Conservation (phyloP, 202 grass and related monocot genomes). For the Bolboschoenoplectus hybrid region DNA sequence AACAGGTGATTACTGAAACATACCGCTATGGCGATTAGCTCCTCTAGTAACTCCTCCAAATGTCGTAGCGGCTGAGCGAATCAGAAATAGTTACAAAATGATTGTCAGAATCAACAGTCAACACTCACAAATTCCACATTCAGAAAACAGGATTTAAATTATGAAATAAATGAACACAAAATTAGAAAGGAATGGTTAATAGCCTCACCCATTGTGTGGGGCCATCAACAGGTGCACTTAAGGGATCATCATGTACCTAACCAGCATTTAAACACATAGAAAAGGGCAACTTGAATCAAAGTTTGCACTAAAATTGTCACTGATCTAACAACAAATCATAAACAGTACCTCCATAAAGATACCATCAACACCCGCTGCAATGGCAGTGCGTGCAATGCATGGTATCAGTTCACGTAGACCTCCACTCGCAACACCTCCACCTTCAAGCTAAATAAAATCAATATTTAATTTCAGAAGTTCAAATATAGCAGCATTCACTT, state of each 20-base stretch:
- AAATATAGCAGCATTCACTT: slow-evolving; percentile 21
- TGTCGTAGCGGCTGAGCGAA: slow-evolving; percentile 67
- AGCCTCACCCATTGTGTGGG: slow-evolving; percentile 89
- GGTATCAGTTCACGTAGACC: slow-evolving; percentile 91
- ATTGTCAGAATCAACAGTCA: slow-evolving; percentile 12
- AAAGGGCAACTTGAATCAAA: not conserved
- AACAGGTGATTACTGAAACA: slow-evolving; percentile 29
- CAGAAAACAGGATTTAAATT: not conserved
- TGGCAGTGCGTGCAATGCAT: slow-evolving; percentile 86
- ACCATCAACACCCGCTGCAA: slow-evolving; percentile 94
- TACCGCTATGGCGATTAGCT: slow-evolving; percentile 88
- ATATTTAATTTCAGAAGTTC: slow-evolving; percentile 1
- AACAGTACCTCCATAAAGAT: slow-evolving; percentile 96
- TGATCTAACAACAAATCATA: not conserved
- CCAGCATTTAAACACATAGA: not conserved
- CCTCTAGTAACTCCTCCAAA: slow-evolving; percentile 84
- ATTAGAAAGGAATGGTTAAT: slow-evolving; percentile 34
- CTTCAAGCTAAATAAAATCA: slow-evolving; percentile 69
- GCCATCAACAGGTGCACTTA: slow-evolving; percentile 88
- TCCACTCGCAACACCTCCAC: slow-evolving; percentile 92
- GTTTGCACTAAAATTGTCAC: not conserved
- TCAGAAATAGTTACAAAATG: not conserved
- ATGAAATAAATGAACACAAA: slow-evolving; percentile 29
- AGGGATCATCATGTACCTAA: slow-evolving; percentile 89
- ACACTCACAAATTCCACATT: slow-evolving; percentile 15